These are phyloP conservation scores for Phaffia tasmanica DNA, from an alignment of 768 basidiomycete species.

Conservation along the genomic window DNA sequence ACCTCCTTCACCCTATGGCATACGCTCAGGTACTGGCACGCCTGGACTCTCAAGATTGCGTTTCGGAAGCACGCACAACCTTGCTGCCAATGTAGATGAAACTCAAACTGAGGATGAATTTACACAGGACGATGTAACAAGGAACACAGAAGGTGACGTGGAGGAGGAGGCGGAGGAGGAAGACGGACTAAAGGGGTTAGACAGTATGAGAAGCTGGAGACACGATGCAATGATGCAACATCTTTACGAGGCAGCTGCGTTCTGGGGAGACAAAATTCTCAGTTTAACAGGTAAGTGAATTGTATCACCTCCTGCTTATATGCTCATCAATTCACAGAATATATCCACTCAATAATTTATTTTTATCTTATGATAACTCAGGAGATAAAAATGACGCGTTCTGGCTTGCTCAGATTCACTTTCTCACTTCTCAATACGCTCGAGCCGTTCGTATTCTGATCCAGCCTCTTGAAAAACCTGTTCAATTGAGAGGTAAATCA, in stretches of 20 bases:
- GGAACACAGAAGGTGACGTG: conserved; percentile 36
- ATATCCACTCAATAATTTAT: neutral
- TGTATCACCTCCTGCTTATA: neutral
- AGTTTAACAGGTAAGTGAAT: conserved; percentile 72
- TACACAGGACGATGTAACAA: conserved; percentile 20
- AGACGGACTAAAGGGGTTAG: conserved; percentile 64
- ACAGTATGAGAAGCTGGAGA: conserved; percentile 91
- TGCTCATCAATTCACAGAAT: neutral
- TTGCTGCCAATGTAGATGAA: neutral
- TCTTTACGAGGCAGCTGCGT: conserved; percentile 89
- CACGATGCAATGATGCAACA: conserved; percentile 99
- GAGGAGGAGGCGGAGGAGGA: conserved; percentile 42
- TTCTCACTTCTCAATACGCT: conserved; percentile 88
- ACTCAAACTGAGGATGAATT: neutral
- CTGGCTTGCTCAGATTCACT: conserved; percentile 97
- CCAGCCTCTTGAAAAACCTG: conserved; percentile 57
- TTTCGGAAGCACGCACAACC: neutral
- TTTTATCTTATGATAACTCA: conserved; percentile 33
- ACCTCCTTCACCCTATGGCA: neutral
- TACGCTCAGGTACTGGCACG: neutral
- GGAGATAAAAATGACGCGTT: conserved; percentile 97
- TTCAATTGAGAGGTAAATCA: conserved; percentile 29
- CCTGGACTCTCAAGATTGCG: conserved; percentile 4
- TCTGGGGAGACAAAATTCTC: conserved; percentile 97
- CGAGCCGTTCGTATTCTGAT: conserved; percentile 84